Conservation (phyloP, 495 filamentous ascomycete species). For the Aspergillus sparsus region DNA sequence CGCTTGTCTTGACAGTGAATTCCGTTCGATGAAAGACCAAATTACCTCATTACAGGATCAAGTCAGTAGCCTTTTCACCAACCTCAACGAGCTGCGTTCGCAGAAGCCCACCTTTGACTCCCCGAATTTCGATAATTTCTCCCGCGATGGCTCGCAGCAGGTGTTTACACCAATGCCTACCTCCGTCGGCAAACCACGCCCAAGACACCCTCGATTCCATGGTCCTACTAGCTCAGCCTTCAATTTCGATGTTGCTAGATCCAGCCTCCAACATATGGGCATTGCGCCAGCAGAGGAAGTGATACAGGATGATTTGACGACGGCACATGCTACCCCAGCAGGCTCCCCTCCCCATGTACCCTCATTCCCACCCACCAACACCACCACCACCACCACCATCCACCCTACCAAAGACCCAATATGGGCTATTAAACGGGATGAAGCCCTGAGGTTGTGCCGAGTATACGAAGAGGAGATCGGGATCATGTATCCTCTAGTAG, state of each 20-base stretch:
- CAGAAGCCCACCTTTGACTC: constrained; percentile 41
- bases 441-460: constrained; percentile 68
- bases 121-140: constrained; percentile 39
- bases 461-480: constrained; percentile 83
- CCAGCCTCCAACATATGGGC: constrained; percentile 86
- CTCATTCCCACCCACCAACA: constrained; percentile 33
- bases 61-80: constrained; percentile 72
- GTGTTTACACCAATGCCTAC: constrained; percentile 38
- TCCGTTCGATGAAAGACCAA: constrained; percentile 72
- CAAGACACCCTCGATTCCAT: constrained; percentile 67
- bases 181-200: constrained; percentile 37
- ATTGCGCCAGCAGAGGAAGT: constrained; percentile 59
- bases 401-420: constrained; percentile 68
- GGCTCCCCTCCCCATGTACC: constrained; percentile 48
- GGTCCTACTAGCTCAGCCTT: constrained; percentile 86
- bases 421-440: constrained; percentile 69
- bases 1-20: constrained; percentile 56
- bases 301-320: constrained; percentile 57
- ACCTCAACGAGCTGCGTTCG: constrained; percentile 63
- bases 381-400: constrained; percentile 38
- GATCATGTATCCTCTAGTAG: constrained; percentile 80
- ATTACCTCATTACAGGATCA: constrained; percentile 78
- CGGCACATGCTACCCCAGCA: constrained; percentile 52
- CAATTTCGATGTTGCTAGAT: constrained; percentile 83
- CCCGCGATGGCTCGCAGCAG: constrained; percentile 42